Conservation (phyloP, 2,329 filamentous ascomycete genomes). For the Sarocladium kiliense region DNA sequence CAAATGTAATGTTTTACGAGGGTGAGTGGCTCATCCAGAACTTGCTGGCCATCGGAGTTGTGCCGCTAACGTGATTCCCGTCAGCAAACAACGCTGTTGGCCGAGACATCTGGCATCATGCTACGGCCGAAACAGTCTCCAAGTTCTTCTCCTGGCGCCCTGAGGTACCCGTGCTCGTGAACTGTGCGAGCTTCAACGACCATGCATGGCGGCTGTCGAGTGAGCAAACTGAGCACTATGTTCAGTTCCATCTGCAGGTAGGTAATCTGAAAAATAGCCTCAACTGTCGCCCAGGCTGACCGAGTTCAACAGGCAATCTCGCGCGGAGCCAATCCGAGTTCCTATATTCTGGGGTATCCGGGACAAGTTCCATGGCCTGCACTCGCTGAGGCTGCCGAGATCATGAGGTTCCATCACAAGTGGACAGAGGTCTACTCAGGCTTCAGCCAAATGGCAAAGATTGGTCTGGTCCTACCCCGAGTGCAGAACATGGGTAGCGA, state of each 20-base stretch:
- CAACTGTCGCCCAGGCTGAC: too few relatives aligned
- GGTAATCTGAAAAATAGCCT: too few relatives aligned
- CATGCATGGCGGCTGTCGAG: conserved; percentile 12
- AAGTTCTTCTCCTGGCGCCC: conserved; percentile 11
- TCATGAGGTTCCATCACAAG: conserved; percentile 13
- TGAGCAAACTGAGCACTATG: conserved; percentile 13
- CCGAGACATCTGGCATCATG: conserved; percentile 14
- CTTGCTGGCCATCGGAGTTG: not conserved
- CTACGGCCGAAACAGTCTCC: conserved; percentile 13
- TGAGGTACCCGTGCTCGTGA: conserved; percentile 13
- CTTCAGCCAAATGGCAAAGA: conserved; percentile 11
- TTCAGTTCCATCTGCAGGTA: conserved; percentile 14
- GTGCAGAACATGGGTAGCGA: conserved; percentile 8
- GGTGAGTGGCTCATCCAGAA: not conserved
- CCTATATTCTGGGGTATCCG: conserved; percentile 15
- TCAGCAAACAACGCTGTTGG: conserved; percentile 14
- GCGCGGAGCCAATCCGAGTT: conserved; percentile 13
- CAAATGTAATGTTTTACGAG: conserved; percentile 15
- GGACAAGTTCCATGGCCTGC: conserved; percentile 13
- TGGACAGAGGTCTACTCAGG: conserved; percentile 12
- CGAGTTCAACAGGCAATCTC: conserved; percentile 12
- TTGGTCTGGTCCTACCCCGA: conserved; percentile 12
- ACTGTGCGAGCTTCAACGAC: conserved; percentile 13
- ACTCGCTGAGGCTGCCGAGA: conserved; percentile 9
- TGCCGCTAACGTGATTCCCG: too few relatives aligned